Evolutionary conservation across 768 basidiomycete genomes (phyloP).

Genomic region (Lanmaoa rubissima): DNA sequence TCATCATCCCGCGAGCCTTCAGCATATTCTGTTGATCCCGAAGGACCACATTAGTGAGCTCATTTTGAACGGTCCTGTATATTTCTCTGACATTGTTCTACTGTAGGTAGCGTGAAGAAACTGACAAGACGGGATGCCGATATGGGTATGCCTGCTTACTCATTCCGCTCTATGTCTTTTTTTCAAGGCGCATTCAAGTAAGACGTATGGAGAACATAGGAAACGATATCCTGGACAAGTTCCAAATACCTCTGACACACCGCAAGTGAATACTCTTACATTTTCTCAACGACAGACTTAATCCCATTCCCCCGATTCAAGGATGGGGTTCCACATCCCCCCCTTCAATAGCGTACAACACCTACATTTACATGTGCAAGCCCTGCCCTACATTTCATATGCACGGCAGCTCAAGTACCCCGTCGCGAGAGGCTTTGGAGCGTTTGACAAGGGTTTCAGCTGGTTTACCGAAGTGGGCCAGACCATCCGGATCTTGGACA

Average conservation of each 20-base stretch:
- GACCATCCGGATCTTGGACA: slow-evolving; percentile 56
- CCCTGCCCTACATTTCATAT: slow-evolving; percentile 55
- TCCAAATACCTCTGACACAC: slow-evolving; percentile 39
- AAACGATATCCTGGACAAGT: slow-evolving; percentile 46
- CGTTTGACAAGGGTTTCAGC: slow-evolving; percentile 59
- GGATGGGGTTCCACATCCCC: slow-evolving; percentile 81
- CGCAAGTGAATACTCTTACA: slow-evolving; percentile 42
- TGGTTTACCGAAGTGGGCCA: slow-evolving; percentile 73
- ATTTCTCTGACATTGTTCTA: neutral
- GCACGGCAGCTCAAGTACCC: slow-evolving; percentile 48
- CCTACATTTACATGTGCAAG: slow-evolving; percentile 74
- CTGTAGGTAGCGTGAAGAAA: slow-evolving; percentile 53
- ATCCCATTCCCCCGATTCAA: slow-evolving; percentile 24
- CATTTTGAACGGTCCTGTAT: neutral
- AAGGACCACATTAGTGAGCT: slow-evolving; percentile 49
- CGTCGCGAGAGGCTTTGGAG: slow-evolving; percentile 36
- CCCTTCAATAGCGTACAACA: slow-evolving; percentile 74
- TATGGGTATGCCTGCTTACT: slow-evolving; percentile 42
- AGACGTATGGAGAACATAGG: slow-evolving; percentile 51
- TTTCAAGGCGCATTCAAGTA: slow-evolving; percentile 35
- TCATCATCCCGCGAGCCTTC: slow-evolving; percentile 43
- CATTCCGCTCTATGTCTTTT: slow-evolving; percentile 10
- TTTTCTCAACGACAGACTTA: neutral
- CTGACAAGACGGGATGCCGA: slow-evolving; percentile 44
- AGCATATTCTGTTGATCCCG: slow-evolving; percentile 53